Evolutionary conservation across 1,139 yeast species (phyloP).

Genomic region (Sporopachydermia cereana): DNA sequence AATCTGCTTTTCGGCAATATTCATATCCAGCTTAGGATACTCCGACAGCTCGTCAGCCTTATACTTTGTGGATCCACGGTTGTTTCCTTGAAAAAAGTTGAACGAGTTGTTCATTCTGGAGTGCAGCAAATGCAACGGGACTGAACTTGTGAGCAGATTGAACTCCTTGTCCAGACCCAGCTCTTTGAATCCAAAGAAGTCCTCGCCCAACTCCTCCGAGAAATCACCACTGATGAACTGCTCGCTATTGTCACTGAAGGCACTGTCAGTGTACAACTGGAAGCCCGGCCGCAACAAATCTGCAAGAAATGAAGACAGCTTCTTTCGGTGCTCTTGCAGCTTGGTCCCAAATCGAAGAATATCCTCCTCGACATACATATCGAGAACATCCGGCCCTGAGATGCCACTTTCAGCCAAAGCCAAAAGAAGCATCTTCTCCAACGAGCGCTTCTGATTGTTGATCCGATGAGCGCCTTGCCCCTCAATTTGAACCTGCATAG

Average conservation of each 20-base stretch:
- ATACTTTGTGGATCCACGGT: slow-evolving; percentile 9
- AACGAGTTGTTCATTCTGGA: slow-evolving; percentile 54
- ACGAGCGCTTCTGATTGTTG: slow-evolving; percentile 26
- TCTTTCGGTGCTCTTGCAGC: slow-evolving; percentile 53
- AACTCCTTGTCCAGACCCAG: slow-evolving; percentile 89
- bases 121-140: slow-evolving; percentile 82
- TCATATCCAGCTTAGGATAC: slow-evolving; percentile 39
- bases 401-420: slow-evolving; percentile 79
- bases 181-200: slow-evolving; percentile 93
- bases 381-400: slow-evolving; percentile 64
- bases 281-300: slow-evolving; percentile 70
- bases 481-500: slow-evolving; percentile 62
- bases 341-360: slow-evolving; percentile 59
- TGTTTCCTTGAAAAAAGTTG: slow-evolving; percentile 12
- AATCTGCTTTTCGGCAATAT: slow-evolving; percentile 38
- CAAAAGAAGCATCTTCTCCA: slow-evolving; percentile 43
- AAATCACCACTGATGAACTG: slow-evolving; percentile 93
- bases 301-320: slow-evolving; percentile 62
- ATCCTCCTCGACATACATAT: slow-evolving; percentile 64
- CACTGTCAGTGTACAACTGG: slow-evolving; percentile 60
- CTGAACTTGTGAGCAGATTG: slow-evolving; percentile 73
- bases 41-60: slow-evolving; percentile 16
- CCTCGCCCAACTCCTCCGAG: slow-evolving; percentile 86
- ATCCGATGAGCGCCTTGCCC: slow-evolving; percentile 21
- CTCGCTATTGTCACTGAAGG: slow-evolving; percentile 83